These are phyloP conservation scores for Solanum tarijense DNA, from an alignment of 257 asterid genomes.

Conservation along the genomic window DNA sequence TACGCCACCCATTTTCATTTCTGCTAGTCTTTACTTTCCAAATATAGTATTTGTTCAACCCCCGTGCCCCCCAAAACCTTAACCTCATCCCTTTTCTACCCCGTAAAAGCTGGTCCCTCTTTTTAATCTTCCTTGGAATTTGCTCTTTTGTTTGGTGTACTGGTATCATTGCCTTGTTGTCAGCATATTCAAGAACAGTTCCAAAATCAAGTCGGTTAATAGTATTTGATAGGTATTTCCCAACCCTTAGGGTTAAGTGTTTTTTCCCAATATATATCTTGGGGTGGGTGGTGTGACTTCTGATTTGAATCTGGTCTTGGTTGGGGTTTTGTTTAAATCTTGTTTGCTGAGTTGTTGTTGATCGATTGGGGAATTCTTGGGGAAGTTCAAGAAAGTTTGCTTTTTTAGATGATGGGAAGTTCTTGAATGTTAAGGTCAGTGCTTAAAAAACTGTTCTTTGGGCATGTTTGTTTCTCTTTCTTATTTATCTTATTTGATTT, in stretches of 20 bases:
- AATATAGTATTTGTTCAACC: neutral
- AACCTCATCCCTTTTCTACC: neutral
- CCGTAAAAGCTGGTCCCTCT: neutral
- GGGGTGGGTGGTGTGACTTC: neutral
- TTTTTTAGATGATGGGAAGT: neutral
- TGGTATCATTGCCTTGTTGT: neutral
- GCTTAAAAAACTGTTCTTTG: neutral
- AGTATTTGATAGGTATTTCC: neutral
- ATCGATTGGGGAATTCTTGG: neutral
- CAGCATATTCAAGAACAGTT: neutral
- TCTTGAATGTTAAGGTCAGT: neutral
- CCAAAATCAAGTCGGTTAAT: neutral
- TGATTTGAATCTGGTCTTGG: neutral
- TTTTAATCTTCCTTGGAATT: neutral
- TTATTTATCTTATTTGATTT: neutral
- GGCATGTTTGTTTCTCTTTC: neutral
- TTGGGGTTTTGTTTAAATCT: neutral
- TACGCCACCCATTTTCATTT: neutral
- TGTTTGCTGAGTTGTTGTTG: neutral
- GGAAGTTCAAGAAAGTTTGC: neutral
- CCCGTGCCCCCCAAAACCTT: neutral
- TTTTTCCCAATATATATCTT: neutral
- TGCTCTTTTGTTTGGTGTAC: neutral
- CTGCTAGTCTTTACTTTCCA: neutral
- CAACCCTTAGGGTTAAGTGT: neutral